Evolutionary conservation across 2,329 filamentous ascomycete species (phyloP).

Genomic region (Trichoderma guizhouense): DNA sequence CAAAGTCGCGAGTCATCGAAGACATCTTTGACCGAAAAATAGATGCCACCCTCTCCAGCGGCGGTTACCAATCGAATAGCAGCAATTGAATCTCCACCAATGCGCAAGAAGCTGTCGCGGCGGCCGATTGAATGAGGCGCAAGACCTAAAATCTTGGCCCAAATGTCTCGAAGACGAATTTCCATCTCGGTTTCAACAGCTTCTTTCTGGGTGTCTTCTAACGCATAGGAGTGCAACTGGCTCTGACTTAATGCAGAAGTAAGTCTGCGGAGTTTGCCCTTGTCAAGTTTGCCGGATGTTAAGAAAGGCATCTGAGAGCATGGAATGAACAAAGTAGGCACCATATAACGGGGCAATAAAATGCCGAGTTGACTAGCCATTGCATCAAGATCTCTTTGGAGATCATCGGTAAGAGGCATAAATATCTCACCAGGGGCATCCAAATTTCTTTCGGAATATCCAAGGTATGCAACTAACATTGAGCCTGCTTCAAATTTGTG

Average conservation of each 20-base stretch:
- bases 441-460: neutral
- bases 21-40: conserved; percentile 11
- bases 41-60: conserved; percentile 3
- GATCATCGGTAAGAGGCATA: conserved; percentile 1
- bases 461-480: conserved; percentile 2
- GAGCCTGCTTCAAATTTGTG: neutral
- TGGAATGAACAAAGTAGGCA: conserved; percentile 22
- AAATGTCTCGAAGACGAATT: conserved; percentile 15
- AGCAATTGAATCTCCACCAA: conserved; percentile 37
- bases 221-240: neutral
- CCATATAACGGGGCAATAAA: conserved; percentile 22
- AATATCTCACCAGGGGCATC: conserved; percentile 10
- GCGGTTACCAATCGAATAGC: conserved; percentile 15
- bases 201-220: neutral
- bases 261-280: neutral
- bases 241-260: neutral
- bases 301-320: conserved; percentile 21
- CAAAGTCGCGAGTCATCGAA: conserved; percentile 16
- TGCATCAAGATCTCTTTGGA: conserved; percentile 20
- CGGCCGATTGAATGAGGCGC: conserved; percentile 10
- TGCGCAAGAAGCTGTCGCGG: conserved; percentile 19
- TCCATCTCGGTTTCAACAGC: neutral
- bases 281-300: conserved; percentile 21
- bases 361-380: conserved; percentile 11
- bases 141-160: conserved; percentile 20